Base-by-base conservation (phyloP, 169 alveolate genomes). In the Cryptosporidium canis region DNA sequence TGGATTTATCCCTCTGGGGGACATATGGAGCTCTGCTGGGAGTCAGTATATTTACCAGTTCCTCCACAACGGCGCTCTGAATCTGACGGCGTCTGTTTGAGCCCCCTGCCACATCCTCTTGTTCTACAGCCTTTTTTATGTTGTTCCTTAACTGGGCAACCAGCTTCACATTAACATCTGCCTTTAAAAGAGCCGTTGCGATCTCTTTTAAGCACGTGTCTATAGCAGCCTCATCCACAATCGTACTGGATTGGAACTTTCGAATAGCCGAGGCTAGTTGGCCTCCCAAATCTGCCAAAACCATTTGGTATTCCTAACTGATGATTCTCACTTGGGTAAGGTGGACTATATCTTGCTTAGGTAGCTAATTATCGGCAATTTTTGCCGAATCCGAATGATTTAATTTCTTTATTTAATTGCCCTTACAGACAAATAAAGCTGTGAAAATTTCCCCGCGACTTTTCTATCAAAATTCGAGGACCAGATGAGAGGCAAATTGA, bases 211-310 rank as follows among this genome's bases (percentile, higher is more conserved):
- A 83, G 53, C 96, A 95, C 64, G 94, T 96, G 90, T 95, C 97
- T 27, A 96, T 92, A n/a, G 95, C 97, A 83, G 92, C 96, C 83
- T 98, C 99, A 85, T 97, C 98, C 39, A 96, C 95, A 24, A 95
- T 95, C 2, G 98, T 91, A 33, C 98, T 95, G 11, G 96, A 85
- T 82, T 97, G 98, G 37, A 98, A 96, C 87, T 97, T 97, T 68
- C 94, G 93, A 37, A 98, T 92, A 29, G 99, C 99, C 31, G 92
- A 94, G 16, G 97, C 92, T 24, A 98, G 96, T 94, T 95, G 97
- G 55, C 93, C 91, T 45, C 99, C 98, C 29, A 98, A 91, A 93
- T 98, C 99, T 29, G 99, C 99, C 72, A 98, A 92, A 43, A 98
- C 99, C 99, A 98, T 98, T 58, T 6, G 33, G 7, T 14, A 51